These are phyloP conservation scores for Populus nigra DNA, from an alignment of 345 rosid species.

Conservation along the genomic window DNA sequence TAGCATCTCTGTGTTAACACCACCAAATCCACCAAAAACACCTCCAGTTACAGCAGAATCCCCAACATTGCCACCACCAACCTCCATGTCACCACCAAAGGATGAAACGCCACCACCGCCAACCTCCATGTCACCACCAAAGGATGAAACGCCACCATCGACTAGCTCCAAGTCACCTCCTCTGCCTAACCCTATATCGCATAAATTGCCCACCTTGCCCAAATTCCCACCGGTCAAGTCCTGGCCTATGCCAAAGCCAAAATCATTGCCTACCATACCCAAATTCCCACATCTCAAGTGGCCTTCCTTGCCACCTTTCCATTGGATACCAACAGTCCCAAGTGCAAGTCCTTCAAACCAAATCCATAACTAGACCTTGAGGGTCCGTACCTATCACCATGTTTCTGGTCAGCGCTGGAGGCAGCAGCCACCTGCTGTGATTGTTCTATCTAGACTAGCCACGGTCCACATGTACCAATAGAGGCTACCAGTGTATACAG, in stretches of 20 bases:
- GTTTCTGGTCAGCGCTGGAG: not conserved
- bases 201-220: not conserved
- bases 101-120: not conserved
- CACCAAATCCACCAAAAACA: not conserved
- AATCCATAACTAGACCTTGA: not conserved
- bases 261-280: not conserved
- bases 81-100: not conserved
- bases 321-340: not conserved
- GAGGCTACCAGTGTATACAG: not conserved
- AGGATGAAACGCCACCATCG: not conserved
- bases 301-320: not conserved
- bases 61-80: not conserved
- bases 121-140: not conserved
- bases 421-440: not conserved
- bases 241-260: not conserved
- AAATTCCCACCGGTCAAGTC: not conserved
- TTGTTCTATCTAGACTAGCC: not conserved
- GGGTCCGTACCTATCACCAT: not conserved
- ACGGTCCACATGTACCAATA: no score
- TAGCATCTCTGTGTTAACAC: not conserved
- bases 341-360: not conserved
- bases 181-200: not conserved
- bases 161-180: not conserved
- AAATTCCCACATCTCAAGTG: not conserved
- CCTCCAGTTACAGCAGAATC: not conserved